These are phyloP conservation scores for Neurospora tetrasperma DNA, from an alignment of 495 filamentous ascomycete genomes.

Conservation along the genomic window DNA sequence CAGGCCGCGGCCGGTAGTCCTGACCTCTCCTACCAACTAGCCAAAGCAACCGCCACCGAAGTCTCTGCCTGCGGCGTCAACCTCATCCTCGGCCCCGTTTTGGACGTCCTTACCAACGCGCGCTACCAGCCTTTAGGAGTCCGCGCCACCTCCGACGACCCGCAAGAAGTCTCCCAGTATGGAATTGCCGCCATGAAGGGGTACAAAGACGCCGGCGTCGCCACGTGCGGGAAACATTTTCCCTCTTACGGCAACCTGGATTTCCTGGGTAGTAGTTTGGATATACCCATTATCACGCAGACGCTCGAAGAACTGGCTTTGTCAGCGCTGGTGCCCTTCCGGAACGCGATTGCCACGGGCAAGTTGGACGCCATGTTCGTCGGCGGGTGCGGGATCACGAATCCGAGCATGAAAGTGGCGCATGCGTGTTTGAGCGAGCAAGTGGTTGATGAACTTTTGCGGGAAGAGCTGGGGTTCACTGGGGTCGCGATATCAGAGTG, in stretches of 20 bases:
- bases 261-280: slow-evolving; percentile 72
- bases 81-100: slow-evolving; percentile 77
- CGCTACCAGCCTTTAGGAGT: slow-evolving; percentile 81
- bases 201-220: slow-evolving; percentile 74
- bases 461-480: slow-evolving; percentile 73
- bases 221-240: slow-evolving; percentile 86
- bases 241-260: slow-evolving; percentile 90
- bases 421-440: slow-evolving; percentile 87
- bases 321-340: slow-evolving; percentile 75
- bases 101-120: slow-evolving; percentile 86
- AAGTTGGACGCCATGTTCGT: slow-evolving; percentile 84
- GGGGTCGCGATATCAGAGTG: slow-evolving; percentile 92
- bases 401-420: slow-evolving; percentile 79
- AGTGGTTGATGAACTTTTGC: slow-evolving; percentile 73
- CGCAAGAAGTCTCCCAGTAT: slow-evolving; percentile 80
- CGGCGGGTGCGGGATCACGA: slow-evolving; percentile 78
- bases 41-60: slow-evolving; percentile 79
- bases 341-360: slow-evolving; percentile 72
- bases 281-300: slow-evolving; percentile 87
- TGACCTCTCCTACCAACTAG: slow-evolving; percentile 70
- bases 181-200: slow-evolving; percentile 81
- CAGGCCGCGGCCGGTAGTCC: slow-evolving; percentile 54
- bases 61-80: slow-evolving; percentile 81
- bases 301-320: slow-evolving; percentile 78
- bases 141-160: slow-evolving; percentile 73